Evolutionary conservation across 2,329 filamentous ascomycete species (phyloP).

Genomic region (Colletotrichum chrysophilum): DNA sequence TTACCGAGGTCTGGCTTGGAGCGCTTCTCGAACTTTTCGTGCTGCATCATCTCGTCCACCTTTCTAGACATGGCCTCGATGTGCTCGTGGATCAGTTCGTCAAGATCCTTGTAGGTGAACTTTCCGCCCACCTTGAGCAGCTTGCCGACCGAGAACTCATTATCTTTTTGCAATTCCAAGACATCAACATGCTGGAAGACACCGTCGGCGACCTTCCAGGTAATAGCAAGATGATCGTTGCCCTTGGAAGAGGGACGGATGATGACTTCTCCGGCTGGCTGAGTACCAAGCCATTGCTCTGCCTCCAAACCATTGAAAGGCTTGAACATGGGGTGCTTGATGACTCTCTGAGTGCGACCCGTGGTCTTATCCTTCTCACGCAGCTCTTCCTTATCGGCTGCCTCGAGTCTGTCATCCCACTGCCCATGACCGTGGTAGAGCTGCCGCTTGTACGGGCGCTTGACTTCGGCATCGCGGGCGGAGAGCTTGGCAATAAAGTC

Average conservation of each 20-base stretch:
- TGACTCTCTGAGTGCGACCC: conserved; percentile 88
- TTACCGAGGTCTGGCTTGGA: conserved; percentile 79
- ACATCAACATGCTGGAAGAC: conserved; percentile 99
- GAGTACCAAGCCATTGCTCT: conserved; percentile 89
- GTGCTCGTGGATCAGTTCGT: conserved; percentile 96
- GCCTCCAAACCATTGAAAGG: conserved; percentile 92
- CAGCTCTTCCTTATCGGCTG: conserved; percentile 80
- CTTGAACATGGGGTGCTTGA: conserved; percentile 96
- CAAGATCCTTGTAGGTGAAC: conserved; percentile 92
- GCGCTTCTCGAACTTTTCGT: conserved; percentile 85
- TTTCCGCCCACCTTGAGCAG: conserved; percentile 85
- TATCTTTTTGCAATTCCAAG: conserved; percentile 94
- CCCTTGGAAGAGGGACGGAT: conserved; percentile 96
- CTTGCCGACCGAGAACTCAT: conserved; percentile 91
- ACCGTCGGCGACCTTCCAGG: conserved; percentile 96
- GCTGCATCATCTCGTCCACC: conserved; percentile 92
- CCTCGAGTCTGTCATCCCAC: conserved; percentile 87
- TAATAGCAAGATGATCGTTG: conserved; percentile 92
- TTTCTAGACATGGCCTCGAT: conserved; percentile 98
- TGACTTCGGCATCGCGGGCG: conserved; percentile 80
- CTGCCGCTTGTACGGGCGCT: conserved; percentile 71
- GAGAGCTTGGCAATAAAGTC: conserved; percentile 84
- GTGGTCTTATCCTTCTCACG: conserved; percentile 86
- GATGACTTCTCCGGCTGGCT: conserved; percentile 86
- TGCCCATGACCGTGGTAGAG: conserved; percentile 77